These are phyloP conservation scores for Umbellularia californica DNA, from an alignment of 164 flowering plant species.

Conservation along the genomic window DNA sequence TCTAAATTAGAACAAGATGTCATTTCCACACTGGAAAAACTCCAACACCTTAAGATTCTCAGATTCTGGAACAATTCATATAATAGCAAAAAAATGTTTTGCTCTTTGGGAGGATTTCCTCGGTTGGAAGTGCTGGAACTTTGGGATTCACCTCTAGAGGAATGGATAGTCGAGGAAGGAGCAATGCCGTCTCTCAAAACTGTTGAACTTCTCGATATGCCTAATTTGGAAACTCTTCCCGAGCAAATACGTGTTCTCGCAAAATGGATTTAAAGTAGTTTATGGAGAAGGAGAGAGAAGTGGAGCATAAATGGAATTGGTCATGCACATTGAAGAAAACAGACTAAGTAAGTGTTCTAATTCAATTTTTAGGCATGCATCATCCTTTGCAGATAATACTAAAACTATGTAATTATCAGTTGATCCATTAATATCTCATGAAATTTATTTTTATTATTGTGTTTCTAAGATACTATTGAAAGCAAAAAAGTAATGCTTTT, in stretches of 20 bases:
- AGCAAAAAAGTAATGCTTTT: no score
- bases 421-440: no score
- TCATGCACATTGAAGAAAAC: no score
- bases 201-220: accelerated
- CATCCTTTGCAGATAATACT: no score
- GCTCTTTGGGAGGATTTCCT: neutral
- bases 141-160: neutral
- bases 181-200: neutral
- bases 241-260: neutral
- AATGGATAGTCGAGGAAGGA: neutral
- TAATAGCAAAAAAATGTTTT: neutral
- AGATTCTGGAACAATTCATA: neutral
- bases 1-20: neutral
- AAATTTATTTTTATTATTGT: no score
- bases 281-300: no score
- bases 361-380: no score
- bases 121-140: neutral
- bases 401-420: no score
- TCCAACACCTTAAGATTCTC: neutral
- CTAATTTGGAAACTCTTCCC: neutral
- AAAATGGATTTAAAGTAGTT: no score
- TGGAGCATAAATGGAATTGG: no score
- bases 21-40: neutral
- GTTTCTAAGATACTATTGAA: no score
- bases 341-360: no score